Base-by-base conservation (phyloP, 2,329 filamentous ascomycete species). In the Dothiorella sarmentorum region DNA sequence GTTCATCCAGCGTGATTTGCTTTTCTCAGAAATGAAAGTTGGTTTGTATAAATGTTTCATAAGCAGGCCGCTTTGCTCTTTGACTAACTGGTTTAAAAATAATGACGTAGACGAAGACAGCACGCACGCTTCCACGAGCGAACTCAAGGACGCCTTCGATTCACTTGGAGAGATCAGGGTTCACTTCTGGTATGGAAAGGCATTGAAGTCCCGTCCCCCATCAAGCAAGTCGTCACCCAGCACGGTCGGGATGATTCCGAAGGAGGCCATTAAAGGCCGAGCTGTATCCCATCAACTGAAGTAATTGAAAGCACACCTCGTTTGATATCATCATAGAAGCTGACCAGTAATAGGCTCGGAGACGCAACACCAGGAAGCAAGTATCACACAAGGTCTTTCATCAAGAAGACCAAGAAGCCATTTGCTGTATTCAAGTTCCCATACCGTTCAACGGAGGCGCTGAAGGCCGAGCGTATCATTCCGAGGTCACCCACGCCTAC, bases 391-490 rank as follows among this genome's bases (percentile, higher is more conserved):
- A 3, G 3, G 17, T 9, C 51, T 24, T 47, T 24, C 10, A 27
- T n/a, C 3, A n/a, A 38, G 10, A 40, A 52, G 17, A 17, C 64
- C 18, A n/a, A 44, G 61, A 60, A 22, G 1, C 68, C 68, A 1
- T 56, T 68, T 22, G 65, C 65, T 9, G 61, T 35, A 1, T 69
- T 70, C 53, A 61, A 58, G 11, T 69, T 71, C 60, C 65, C 64
- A 24, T 71, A 71, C 53, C 61, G 68, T 1, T 68, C 67, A 5
- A 45, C 20, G 68, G 68, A 61, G 9, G 60, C 66, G n/a, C 63
- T 76, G 1, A 66, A 73, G 59, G 62, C 66, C 0, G 64, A 75
- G 4, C 37, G 67, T 5, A 61, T 76, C 31, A 67, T 75, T 13
- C 67, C 65, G 2, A 65, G 67, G 9, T 65, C 59, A 1, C 69